Evolutionary conservation across 2,329 filamentous ascomycete species (phyloP).

Genomic region (Neophaeococcomyces aloes): DNA sequence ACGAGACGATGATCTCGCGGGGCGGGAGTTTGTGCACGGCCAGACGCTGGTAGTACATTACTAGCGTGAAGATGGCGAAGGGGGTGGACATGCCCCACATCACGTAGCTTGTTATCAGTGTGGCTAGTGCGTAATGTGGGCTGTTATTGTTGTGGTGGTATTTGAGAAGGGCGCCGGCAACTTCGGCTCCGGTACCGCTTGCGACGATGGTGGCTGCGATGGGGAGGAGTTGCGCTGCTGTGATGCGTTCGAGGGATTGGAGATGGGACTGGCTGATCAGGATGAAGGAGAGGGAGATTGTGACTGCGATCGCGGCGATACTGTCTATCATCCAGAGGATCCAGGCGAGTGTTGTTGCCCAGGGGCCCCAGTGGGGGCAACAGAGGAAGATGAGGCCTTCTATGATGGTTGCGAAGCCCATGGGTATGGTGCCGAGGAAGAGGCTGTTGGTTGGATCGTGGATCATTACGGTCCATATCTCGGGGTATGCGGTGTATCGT

Average conservation of each 20-base stretch:
- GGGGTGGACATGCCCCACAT: constrained; percentile 53
- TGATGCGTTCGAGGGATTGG: constrained; percentile 48
- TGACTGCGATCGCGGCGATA: constrained; percentile 43
- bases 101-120: constrained; percentile 55
- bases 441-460: constrained; percentile 55
- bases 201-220: constrained; percentile 59
- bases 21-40: constrained; percentile 58
- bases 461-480: constrained; percentile 57
- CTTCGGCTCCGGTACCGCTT: constrained; percentile 50
- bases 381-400: constrained; percentile 55
- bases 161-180: constrained; percentile 45
- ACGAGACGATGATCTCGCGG: constrained; percentile 56
- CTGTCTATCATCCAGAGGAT: constrained; percentile 50
- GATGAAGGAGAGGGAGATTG: constrained; percentile 43
- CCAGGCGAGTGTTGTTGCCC: constrained; percentile 48
- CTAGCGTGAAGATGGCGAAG: constrained; percentile 53
- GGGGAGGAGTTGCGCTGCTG: constrained; percentile 55
- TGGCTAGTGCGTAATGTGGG: constrained; percentile 48
- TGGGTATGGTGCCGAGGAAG: constrained; percentile 58
- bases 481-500: constrained; percentile 55
- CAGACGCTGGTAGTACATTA: constrained; percentile 60
- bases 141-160: constrained; percentile 35
- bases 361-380: constrained; percentile 49
- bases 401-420: constrained; percentile 59
- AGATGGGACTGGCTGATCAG: constrained; percentile 27